These are phyloP conservation scores for Fistulinella cinereoalba DNA, from an alignment of 1,284 basidiomycete species.

Conservation along the genomic window DNA sequence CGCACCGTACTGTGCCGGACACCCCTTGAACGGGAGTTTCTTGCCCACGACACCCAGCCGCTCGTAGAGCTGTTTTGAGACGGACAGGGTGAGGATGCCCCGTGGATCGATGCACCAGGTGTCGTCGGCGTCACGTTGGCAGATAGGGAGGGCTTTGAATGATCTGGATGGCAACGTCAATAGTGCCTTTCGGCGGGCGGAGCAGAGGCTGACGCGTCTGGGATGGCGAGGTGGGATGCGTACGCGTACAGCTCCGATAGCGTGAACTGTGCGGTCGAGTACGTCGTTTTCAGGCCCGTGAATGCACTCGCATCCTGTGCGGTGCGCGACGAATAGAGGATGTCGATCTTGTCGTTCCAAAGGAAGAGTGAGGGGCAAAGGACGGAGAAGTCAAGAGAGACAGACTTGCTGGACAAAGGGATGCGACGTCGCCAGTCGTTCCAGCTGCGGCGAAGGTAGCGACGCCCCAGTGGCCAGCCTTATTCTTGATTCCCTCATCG, in stretches of 20 bases:
- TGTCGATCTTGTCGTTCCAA: constrained; percentile 45
- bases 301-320: constrained; percentile 38
- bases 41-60: constrained; percentile 54
- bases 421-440: constrained; percentile 39
- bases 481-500: constrained; percentile 18
- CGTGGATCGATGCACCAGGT: constrained; percentile 64
- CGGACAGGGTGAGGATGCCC: constrained; percentile 52
- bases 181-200: constrained; percentile 1
- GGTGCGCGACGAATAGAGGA: constrained; percentile 46
- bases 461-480: constrained; percentile 32
- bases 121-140: constrained; percentile 41
- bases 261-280: constrained; percentile 40
- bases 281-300: constrained; percentile 39
- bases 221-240: constrained; percentile 15
- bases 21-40: constrained; percentile 47
- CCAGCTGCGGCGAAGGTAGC: constrained; percentile 31
- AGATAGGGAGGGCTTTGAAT: constrained; percentile 37
- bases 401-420: constrained; percentile 53
- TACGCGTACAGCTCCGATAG: constrained; percentile 43
- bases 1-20: constrained; percentile 49
- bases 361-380: too few species aligned
- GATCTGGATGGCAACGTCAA: constrained; percentile 20
- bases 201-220: too few species aligned
- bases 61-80: constrained; percentile 55
- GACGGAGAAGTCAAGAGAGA: too few species aligned